phyloP scores from a whole-genome alignment of 805 yeast species.

The Torulaspora gathmanii region DNA sequence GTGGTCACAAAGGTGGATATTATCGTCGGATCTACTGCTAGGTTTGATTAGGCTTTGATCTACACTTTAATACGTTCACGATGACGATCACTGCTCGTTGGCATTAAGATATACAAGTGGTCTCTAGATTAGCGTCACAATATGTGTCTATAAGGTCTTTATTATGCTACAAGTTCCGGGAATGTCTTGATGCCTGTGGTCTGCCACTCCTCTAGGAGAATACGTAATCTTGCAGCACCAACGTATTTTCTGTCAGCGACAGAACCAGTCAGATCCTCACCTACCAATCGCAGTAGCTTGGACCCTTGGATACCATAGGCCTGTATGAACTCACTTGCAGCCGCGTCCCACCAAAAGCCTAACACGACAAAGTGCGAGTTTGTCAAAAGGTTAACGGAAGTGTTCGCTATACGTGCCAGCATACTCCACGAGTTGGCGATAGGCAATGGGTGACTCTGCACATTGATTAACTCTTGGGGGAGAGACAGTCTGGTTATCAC shows the following conservation, averaged over 20 bases:
- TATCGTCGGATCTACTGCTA: not conserved
- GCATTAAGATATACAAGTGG: not conserved
- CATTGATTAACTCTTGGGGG: constrained; percentile 29
- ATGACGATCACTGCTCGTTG: not conserved
- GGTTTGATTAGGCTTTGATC: not conserved
- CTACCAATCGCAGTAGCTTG: constrained; percentile 51
- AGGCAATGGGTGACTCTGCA: constrained; percentile 50
- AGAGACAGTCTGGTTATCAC: constrained; percentile 57
- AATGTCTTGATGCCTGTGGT: constrained; percentile 43
- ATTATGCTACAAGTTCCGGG: constrained; percentile 35
- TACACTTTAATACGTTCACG: not conserved
- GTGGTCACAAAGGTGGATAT: not conserved
- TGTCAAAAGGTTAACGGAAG: constrained; percentile 44
- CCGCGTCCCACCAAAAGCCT: constrained; percentile 90
- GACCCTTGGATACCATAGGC: constrained; percentile 66
- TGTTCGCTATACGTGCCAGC: constrained; percentile 66
- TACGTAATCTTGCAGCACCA: constrained; percentile 71
- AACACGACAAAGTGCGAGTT: constrained; percentile 68
- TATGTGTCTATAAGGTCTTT: constrained; percentile 1
- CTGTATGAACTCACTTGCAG: constrained; percentile 50
- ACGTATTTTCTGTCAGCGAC: constrained; percentile 54
- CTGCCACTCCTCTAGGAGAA: constrained; percentile 78
- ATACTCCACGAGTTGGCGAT: constrained; percentile 60
- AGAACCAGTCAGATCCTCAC: constrained; percentile 48
- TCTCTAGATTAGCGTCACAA: not conserved